phyloP scores from a whole-genome alignment of 1,284 basidiomycete genomes.

The Crucibulum parvulum region DNA sequence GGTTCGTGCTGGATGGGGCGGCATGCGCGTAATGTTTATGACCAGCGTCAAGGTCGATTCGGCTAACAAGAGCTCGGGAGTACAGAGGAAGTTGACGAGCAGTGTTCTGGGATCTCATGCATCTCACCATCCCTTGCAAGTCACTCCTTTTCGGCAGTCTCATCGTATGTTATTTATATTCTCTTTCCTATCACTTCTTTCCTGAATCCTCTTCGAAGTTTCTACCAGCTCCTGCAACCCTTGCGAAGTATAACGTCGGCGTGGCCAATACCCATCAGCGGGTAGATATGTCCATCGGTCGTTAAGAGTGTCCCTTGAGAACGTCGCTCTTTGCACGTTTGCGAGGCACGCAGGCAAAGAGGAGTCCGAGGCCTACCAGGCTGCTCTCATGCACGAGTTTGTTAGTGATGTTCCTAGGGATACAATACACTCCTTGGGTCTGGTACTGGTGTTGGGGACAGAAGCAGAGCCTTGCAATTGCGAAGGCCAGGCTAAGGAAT shows the following conservation, averaged over 20 bases:
- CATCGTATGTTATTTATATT: no score
- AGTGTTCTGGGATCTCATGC: no score
- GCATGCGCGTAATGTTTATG: no score
- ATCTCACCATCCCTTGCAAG: no score
- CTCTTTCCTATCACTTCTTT: no score
- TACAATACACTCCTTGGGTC: slow-evolving; percentile 87
- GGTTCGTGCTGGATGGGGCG: no score
- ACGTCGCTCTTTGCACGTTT: slow-evolving; percentile 76
- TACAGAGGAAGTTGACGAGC: no score
- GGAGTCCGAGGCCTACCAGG: slow-evolving; percentile 86
- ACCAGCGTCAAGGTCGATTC: no score
- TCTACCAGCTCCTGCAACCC: slow-evolving; percentile 44
- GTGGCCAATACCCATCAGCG: slow-evolving; percentile 77
- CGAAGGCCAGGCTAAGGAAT: slow-evolving; percentile 87
- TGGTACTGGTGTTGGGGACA: slow-evolving; percentile 87
- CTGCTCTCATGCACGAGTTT: slow-evolving; percentile 90
- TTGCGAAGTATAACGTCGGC: slow-evolving; percentile 78
- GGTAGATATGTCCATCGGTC: slow-evolving; percentile 72
- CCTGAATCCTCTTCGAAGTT: no score
- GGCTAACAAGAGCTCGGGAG: no score
- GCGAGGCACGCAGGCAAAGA: slow-evolving; percentile 62
- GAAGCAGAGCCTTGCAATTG: slow-evolving; percentile 91
- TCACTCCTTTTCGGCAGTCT: no score
- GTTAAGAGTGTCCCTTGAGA: slow-evolving; percentile 82
- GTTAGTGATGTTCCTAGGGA: slow-evolving; percentile 82